Percentiles rank a stretch among this genome's conserved stretches.
These are phyloP conservation scores for Vitis rupestris DNA, from an alignment of 164 flowering plant genomes.

Conservation along the genomic window DNA sequence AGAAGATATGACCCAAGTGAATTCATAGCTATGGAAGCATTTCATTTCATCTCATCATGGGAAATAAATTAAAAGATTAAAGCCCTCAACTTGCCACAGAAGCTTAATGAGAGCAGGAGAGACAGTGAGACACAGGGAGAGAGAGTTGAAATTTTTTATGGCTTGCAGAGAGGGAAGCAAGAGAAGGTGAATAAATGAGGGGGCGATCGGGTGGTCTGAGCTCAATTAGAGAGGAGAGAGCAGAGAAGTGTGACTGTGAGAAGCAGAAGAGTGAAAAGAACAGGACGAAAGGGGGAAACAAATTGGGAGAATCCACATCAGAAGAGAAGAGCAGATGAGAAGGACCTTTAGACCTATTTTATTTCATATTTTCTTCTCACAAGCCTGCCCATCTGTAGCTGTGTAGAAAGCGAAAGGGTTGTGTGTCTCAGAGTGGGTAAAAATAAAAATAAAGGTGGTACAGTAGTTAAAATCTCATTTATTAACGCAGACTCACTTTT, in stretches of 20 bases:
- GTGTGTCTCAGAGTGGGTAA: neutral
- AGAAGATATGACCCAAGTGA: conserved; percentile 4
- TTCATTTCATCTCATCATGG: conserved; percentile 7
- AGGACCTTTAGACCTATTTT: neutral
- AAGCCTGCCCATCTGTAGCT: neutral
- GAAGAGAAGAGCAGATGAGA: neutral
- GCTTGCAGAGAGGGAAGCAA: neutral
- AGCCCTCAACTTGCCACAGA: too few relatives aligned
- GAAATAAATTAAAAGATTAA: too few relatives aligned
- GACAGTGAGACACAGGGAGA: neutral
- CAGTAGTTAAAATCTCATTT: conserved; percentile 8
- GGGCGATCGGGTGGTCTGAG: neutral
- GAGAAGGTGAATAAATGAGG: neutral
- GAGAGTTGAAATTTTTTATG: neutral
- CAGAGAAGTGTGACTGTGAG: neutral
- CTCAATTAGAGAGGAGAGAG: conserved; percentile 4
- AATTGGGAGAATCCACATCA: conserved; percentile 23
- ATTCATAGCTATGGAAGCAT: conserved; percentile 11
- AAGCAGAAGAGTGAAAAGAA: conserved; percentile 25
- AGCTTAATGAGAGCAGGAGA: too few relatives aligned
- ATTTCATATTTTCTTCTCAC: neutral
- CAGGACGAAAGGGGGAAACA: conserved; percentile 17
- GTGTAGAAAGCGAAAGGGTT: conserved; percentile 7
- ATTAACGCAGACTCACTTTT: conserved; percentile 10
- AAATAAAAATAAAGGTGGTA: neutral